A percentile compares a stretch with the other conserved stretches of the same genome.
Evolutionary conservation across 768 basidiomycete genomes (phyloP).

Genomic region (Xanthoconium purpureum): DNA sequence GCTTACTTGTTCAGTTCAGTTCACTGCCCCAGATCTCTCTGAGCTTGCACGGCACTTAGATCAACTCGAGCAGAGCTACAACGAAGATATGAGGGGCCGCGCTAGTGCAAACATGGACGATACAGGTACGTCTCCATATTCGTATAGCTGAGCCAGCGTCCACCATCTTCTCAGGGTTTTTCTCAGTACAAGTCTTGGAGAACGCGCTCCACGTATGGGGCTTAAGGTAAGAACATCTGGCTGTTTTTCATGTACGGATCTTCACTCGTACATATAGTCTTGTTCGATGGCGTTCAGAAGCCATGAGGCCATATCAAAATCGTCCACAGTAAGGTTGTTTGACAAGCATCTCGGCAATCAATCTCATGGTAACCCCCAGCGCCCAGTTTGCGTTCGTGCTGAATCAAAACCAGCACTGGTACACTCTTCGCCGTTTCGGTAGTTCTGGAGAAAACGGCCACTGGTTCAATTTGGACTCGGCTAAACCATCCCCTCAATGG

Average conservation of each 20-base stretch:
- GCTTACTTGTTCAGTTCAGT: slow-evolving; percentile 43
- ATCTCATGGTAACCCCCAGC: slow-evolving; percentile 38
- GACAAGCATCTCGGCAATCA: not conserved
- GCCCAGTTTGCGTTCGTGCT: slow-evolving; percentile 84
- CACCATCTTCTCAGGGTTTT: slow-evolving; percentile 59
- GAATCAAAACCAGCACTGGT: slow-evolving; percentile 87
- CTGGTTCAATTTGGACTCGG: slow-evolving; percentile 91
- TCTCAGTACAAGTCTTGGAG: slow-evolving; percentile 88
- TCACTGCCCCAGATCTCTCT: slow-evolving; percentile 76
- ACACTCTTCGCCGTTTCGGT: slow-evolving; percentile 81
- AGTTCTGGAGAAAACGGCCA: slow-evolving; percentile 49
- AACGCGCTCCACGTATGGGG: slow-evolving; percentile 84
- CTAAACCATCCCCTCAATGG: slow-evolving; percentile 69
- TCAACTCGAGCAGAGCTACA: slow-evolving; percentile 57
- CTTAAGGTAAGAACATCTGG: slow-evolving; percentile 50
- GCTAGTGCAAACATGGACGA: slow-evolving; percentile 87
- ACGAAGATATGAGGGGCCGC: slow-evolving; percentile 41
- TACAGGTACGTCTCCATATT: slow-evolving; percentile 50
- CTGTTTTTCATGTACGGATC: not conserved
- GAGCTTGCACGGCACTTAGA: slow-evolving; percentile 70
- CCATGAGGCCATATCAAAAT: slow-evolving; percentile 72
- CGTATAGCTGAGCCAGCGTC: not conserved
- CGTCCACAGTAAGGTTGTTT: slow-evolving; percentile 64
- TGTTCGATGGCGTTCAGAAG: slow-evolving; percentile 80
- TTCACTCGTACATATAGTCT: slow-evolving; percentile 42